Conservation (phyloP, 2,329 filamentous ascomycete species). For the Westerdykella ornata region DNA sequence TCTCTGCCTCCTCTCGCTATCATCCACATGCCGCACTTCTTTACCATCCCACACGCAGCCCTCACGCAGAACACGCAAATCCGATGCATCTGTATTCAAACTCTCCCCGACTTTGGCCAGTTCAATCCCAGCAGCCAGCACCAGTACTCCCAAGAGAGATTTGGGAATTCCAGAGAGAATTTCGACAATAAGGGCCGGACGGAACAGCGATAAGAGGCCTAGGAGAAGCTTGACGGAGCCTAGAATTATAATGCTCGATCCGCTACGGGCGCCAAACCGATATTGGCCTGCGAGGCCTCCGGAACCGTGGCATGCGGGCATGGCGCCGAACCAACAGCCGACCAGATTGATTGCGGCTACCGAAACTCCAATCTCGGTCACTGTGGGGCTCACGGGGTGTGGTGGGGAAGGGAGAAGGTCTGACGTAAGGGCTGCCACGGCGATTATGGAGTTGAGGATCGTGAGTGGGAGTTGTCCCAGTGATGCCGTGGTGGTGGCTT, state of each 20-base stretch:
- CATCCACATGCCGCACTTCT: conserved; percentile 50
- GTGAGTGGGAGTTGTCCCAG: conserved; percentile 86
- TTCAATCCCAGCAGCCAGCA: conserved; percentile 82
- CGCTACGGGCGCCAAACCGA: conserved; percentile 83
- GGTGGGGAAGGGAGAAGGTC: conserved; percentile 67
- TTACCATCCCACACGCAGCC: conserved; percentile 33
- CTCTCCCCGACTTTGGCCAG: conserved; percentile 78
- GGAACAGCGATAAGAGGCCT: conserved; percentile 55
- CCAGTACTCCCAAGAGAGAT: conserved; percentile 75
- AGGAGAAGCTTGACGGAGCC: conserved; percentile 69
- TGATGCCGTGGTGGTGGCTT: conserved; percentile 58
- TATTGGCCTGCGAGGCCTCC: conserved; percentile 87
- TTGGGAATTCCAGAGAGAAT: conserved; percentile 68
- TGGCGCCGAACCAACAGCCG: conserved; percentile 85
- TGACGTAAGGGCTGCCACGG: conserved; percentile 69
- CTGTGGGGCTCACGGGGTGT: conserved; percentile 52
- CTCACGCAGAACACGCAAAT: conserved; percentile 43
- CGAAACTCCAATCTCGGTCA: conserved; percentile 72
- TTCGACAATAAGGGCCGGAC: conserved; percentile 65
- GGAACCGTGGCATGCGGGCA: conserved; percentile 92
- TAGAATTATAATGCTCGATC: conserved; percentile 73
- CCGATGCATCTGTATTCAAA: conserved; percentile 66
- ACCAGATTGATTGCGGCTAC: conserved; percentile 78
- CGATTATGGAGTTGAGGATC: conserved; percentile 85
- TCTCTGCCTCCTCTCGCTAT: conserved; percentile 63